phyloP scores from a whole-genome alignment of 805 yeast genomes.

The Scheffersomyces stipitis region DNA sequence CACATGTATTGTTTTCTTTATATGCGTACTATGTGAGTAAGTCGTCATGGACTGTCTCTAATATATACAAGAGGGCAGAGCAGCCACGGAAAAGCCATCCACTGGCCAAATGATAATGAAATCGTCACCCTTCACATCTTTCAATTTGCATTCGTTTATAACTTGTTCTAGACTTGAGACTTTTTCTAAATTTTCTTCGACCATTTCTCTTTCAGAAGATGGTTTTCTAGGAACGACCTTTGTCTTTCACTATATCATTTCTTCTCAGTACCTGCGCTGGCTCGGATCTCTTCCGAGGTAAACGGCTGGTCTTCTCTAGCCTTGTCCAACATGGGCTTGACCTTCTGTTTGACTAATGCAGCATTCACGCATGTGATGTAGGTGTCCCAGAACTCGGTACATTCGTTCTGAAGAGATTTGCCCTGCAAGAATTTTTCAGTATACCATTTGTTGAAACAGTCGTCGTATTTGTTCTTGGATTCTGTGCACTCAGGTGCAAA shows the following conservation, averaged over 20 bases:
- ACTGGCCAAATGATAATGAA: too few relatives aligned
- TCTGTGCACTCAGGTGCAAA: constrained; percentile 97
- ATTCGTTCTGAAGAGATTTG: constrained; percentile 70
- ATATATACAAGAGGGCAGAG: too few relatives aligned
- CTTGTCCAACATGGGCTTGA: constrained; percentile 80
- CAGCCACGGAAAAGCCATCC: too few relatives aligned
- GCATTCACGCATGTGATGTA: constrained; percentile 86
- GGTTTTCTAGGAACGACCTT: too few relatives aligned
- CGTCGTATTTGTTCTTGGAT: constrained; percentile 81
- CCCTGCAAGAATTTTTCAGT: constrained; percentile 73
- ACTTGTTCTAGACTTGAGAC: too few relatives aligned
- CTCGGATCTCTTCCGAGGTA: constrained; percentile 29
- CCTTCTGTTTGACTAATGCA: constrained; percentile 68
- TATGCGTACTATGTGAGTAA: too few relatives aligned
- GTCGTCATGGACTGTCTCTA: too few relatives aligned
- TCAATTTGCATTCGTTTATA: too few relatives aligned
- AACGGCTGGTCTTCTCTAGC: constrained; percentile 91
- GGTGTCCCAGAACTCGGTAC: constrained; percentile 84
- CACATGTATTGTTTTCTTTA: too few relatives aligned
- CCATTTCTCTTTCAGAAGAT: too few relatives aligned
- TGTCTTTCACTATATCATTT: constrained; percentile 19
- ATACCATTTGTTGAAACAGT: constrained; percentile 94
- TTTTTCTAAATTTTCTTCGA: too few relatives aligned
- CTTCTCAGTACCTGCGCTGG: constrained; percentile 26
- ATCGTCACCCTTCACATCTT: too few relatives aligned